A percentile compares a stretch with the other conserved stretches of the same genome.
Conservation (phyloP, 2,329 filamentous ascomycete species). For the Ophiocordyceps australis region DNA sequence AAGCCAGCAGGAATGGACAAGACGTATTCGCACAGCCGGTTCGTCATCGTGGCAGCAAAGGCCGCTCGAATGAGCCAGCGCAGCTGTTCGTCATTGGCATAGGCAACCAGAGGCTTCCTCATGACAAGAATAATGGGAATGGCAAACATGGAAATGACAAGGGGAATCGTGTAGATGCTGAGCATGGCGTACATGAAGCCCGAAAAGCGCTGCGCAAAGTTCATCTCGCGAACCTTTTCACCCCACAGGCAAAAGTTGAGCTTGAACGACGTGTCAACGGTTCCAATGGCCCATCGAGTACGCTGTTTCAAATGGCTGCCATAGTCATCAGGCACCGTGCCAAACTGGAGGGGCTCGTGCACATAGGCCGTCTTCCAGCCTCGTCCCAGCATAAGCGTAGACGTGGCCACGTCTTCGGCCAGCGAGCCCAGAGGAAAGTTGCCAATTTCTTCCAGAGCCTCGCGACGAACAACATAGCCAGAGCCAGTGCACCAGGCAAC, state of each 20-base stretch:
- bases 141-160: conserved; percentile 34
- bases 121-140: conserved; percentile 39
- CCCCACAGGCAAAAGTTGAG: conserved; percentile 41
- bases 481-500: conserved; percentile 49
- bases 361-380: conserved; percentile 46
- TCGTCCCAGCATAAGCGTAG: conserved; percentile 35
- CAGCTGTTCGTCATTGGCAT: conserved; percentile 31
- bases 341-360: conserved; percentile 41
- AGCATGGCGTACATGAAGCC: conserved; percentile 38
- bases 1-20: conserved; percentile 41
- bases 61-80: conserved; percentile 37
- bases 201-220: conserved; percentile 35
- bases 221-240: conserved; percentile 31
- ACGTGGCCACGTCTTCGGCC: conserved; percentile 42
- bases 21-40: conserved; percentile 37
- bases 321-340: conserved; percentile 38
- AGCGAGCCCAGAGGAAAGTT: conserved; percentile 41
- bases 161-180: conserved; percentile 35
- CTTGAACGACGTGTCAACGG: conserved; percentile 40
- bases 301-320: conserved; percentile 37
- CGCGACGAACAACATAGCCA: conserved; percentile 39
- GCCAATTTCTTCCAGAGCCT: conserved; percentile 40
- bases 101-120: conserved; percentile 38
- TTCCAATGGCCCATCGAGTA: conserved; percentile 35
- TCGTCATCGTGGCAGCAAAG: conserved; percentile 29